Evolutionary conservation across 2,329 filamentous ascomycete genomes (phyloP).

Genomic region (Tolypocladium amazonense): DNA sequence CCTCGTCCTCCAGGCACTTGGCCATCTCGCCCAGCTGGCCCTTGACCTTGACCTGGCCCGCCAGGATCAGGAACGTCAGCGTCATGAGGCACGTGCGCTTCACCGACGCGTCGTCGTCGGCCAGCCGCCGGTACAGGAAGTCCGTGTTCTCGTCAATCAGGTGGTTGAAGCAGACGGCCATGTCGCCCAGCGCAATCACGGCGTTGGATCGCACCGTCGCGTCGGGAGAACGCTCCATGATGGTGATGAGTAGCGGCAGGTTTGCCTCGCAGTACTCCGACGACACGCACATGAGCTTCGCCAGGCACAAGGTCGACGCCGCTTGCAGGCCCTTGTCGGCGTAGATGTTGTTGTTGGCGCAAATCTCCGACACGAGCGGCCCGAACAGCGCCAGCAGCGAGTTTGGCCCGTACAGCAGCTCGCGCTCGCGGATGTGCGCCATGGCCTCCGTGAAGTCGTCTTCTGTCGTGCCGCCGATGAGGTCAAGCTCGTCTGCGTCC

Average conservation of each 20-base stretch:
- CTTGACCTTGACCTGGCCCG: slow-evolving; percentile 98
- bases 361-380: slow-evolving; percentile 84
- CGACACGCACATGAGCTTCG: slow-evolving; percentile 97
- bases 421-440: slow-evolving; percentile 71
- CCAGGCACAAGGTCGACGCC: slow-evolving; percentile 85
- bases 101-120: slow-evolving; percentile 78
- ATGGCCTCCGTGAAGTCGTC: slow-evolving; percentile 87
- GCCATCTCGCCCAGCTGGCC: slow-evolving; percentile 98
- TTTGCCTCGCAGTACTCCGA: slow-evolving; percentile 94
- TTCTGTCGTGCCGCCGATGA: slow-evolving; percentile 93
- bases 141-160: slow-evolving; percentile 98
- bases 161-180: slow-evolving; percentile 99
- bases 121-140: slow-evolving; percentile 87
- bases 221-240: slow-evolving; percentile 88
- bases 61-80: slow-evolving; percentile 89
- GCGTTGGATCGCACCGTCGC: slow-evolving; percentile 91
- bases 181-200: slow-evolving; percentile 93
- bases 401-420: slow-evolving; percentile 70
- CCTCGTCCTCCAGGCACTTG: slow-evolving; percentile 94
- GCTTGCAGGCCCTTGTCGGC: slow-evolving; percentile 83
- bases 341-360: slow-evolving; percentile 88
- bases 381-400: slow-evolving; percentile 87
- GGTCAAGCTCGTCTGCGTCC: slow-evolving; percentile 81
- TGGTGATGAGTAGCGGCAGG: slow-evolving; percentile 87
- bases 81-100: slow-evolving; percentile 99